Evolutionary conservation across 2,329 filamentous ascomycete genomes (phyloP), one percentile per base, ranked within the genome.

Genomic region (Aspergillus sp.): DNA sequence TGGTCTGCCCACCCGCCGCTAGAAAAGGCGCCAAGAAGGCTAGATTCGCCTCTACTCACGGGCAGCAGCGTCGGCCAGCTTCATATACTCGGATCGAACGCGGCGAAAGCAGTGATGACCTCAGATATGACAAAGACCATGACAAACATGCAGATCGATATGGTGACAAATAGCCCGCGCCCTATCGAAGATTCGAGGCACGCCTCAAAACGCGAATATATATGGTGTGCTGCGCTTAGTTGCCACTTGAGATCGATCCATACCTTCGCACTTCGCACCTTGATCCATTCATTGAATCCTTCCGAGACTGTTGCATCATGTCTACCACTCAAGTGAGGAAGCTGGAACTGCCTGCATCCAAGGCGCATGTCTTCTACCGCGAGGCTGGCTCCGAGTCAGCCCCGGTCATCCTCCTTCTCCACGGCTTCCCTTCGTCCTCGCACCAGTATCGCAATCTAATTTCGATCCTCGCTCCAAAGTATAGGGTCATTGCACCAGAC

Each of bases 401-500:
- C 3, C 79, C 80, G 13, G 76, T 74, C 2, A 68, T 83, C 17
- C 74, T 83, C 51, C 75, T 83, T 7, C 76, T 83, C 13, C 80
- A 82, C 57, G 81, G 81, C 59, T 82, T 79, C 62, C 79, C 81
- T 3, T 76, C 78, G 7, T 81, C 80, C 7, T 82, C 80, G 0
- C 71, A 79, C 63, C 77, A 82, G 68, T 83, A 74, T 64, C 76
- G 80, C 30, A 77, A 81, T 49, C 67, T 83, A 19, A 82, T 82
- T 17, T 80, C 80, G 34, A 67, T 80, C 13, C 77, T 83, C 4
- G 72, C 77, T 1, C 52, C 69, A 19, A 71, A 74, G 30, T 82
- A 81, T 63, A 79, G 77, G 34, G 72, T 83, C 54, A 69, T 88
- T 15, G 85, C 85, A 0, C 86, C 85, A 0, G 86, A 88, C 69